phyloP scores from a whole-genome alignment of 208 protist species.

The Trichomonas vaginalis region DNA sequence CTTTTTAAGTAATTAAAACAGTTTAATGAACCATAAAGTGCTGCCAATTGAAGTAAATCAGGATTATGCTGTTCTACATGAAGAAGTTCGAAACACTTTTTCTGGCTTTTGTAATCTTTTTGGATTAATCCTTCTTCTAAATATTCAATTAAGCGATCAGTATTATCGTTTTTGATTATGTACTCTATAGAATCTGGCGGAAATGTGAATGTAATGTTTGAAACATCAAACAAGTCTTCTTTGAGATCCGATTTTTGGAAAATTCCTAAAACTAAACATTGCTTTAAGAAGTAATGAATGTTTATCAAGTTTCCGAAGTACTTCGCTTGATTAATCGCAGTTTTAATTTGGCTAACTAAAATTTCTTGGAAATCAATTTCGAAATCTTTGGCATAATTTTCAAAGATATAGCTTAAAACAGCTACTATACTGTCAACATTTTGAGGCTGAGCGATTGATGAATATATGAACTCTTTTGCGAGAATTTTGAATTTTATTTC shows the following conservation, averaged over 20 bases:
- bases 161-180: not conserved
- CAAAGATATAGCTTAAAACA: not conserved
- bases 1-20: not conserved
- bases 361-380: not conserved
- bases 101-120: not conserved
- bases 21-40: not conserved
- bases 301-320: not conserved
- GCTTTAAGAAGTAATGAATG: not conserved
- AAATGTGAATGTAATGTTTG: not conserved
- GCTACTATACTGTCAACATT: not conserved
- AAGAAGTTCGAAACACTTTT: not conserved
- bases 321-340: not conserved
- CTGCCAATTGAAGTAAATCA: not conserved
- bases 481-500: not conserved
- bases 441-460: not conserved
- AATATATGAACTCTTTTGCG: not conserved
- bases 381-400: not conserved
- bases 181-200: not conserved
- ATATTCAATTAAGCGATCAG: not conserved
- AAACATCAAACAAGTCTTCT: not conserved
- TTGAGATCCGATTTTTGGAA: not conserved
- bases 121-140: not conserved
- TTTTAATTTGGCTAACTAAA: not conserved
- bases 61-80: not conserved
- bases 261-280: not conserved